phyloP scores from a whole-genome alignment of 768 basidiomycete genomes.

The Russula sp. region DNA sequence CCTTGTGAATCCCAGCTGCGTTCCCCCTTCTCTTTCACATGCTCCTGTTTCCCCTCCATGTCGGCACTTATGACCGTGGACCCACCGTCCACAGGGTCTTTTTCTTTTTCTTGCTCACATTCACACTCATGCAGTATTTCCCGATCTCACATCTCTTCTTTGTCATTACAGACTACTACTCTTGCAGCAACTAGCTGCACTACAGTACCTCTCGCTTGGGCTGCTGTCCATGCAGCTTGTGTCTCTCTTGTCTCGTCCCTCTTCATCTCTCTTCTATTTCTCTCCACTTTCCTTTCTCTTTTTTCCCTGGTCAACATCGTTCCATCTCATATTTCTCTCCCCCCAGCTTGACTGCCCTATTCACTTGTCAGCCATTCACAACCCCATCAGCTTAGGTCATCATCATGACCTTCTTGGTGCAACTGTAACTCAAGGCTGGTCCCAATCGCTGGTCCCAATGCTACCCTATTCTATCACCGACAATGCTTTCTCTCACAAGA shows the following conservation, averaged over 20 bases:
- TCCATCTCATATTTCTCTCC: constrained; percentile 13
- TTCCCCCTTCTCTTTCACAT: no score
- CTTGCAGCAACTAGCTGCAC: no score
- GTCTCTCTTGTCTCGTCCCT: constrained; percentile 6
- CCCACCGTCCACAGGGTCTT: no score
- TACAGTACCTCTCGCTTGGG: constrained; percentile 15
- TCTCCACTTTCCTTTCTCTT: not conserved
- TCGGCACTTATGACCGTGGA: no score
- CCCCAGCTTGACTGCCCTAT: no score
- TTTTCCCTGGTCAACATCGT: no score
- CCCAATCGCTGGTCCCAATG: constrained; percentile 18
- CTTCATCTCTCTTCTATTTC: not conserved
- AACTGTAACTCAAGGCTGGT: not conserved
- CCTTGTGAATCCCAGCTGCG: no score
- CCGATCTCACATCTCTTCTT: no score
- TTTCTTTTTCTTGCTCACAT: no score
- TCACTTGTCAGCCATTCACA: constrained; percentile 9
- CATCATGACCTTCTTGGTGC: not conserved
- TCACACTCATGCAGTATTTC: no score
- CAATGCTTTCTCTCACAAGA: not conserved
- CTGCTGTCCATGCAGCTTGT: constrained; percentile 7
- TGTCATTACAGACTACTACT: no score
- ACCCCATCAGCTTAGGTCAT: not conserved
- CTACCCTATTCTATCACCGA: constrained; percentile 10
- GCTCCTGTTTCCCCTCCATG: no score